Evolutionary conservation across 306 rosid species (phyloP).

Genomic region (Crataegus laevigata): DNA sequence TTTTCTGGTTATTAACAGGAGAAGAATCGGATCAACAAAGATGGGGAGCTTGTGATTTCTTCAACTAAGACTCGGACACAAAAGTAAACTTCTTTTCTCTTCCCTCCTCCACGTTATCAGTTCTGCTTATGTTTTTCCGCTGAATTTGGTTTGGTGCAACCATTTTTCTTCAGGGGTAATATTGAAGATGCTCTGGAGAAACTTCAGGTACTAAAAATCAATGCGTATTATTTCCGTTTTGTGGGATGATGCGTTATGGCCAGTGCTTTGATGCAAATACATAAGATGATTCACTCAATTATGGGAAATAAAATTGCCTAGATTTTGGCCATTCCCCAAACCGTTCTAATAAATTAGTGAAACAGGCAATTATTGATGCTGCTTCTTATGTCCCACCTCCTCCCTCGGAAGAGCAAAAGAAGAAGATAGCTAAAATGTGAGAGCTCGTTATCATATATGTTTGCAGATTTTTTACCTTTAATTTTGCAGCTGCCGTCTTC

Average conservation of each 20-base stretch:
- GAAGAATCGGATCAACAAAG: conserved; percentile 88
- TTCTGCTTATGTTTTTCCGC: conserved; percentile 12
- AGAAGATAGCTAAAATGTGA: conserved; percentile 86
- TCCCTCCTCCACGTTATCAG: background rate
- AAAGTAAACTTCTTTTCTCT: conserved; percentile 49
- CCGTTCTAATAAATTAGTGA: background rate
- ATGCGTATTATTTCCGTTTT: background rate
- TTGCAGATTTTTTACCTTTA: background rate
- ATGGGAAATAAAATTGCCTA: background rate
- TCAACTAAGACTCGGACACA: conserved; percentile 92
- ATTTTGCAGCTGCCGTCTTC: background rate
- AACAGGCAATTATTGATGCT: conserved; percentile 85
- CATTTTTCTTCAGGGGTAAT: conserved; percentile 43
- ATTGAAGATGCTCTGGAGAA: conserved; percentile 58
- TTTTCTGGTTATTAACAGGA: conserved; percentile 48
- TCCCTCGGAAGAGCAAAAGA: conserved; percentile 95
- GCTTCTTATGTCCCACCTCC: conserved; percentile 96
- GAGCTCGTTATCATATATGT: conserved; percentile 11
- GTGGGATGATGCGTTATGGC: background rate
- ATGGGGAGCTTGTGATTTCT: conserved; percentile 93
- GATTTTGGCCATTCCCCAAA: background rate
- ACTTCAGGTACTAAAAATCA: conserved; percentile 40
- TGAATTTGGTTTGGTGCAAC: conserved; percentile 21
- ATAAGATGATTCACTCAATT: background rate
- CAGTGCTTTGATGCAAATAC: background rate